Evolutionary conservation across 257 asterid species (phyloP), one percentile per base, ranked within the genome.

Genomic region (Hygrophila difformis): DNA sequence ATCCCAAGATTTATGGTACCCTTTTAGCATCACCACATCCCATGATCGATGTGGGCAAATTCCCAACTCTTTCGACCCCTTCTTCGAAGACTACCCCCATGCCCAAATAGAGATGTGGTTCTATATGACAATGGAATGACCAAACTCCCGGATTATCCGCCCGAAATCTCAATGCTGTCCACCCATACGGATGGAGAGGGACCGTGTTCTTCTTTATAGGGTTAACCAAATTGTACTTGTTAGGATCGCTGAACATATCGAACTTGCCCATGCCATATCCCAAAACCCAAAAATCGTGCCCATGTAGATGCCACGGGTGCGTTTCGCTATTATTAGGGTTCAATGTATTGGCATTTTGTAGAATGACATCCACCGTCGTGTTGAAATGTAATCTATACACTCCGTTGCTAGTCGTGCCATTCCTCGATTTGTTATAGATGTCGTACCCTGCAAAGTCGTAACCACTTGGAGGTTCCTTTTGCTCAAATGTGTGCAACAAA

Each of bases 301-400:
- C 91, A 20, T 79, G 91, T 11, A 79, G 67, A 67, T 79, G 91
- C 91, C 91, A 79, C 0, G 91, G 85, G 53, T 79, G 91, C 1
- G 85, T 67, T 71, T 79, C 91, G 14, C 91, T 79, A 26, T 59
- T 70, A 20, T 70, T 73, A 1, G 1, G 16, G 14, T 2, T 57
- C 77, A 62, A 64, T 0, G 74, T 64, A 31, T 76, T 79, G 1
- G 91, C 82, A 22, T 79, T 79, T 48, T 79, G 91, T 41, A 79
- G 44, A 15, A 79, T 55, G 9, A 79, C 38, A 23, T 76, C 91
- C 35, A 79, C 75, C 1, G 77, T 67, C 0, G 85, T 48, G 44
- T 73, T 72, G 75, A 69, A 76, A 36, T 39, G 24, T 38, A 76
- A 33, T 43, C 75, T 39, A 22, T 79, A 75, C 2, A 71, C 68